Evolutionary conservation across 2,329 filamentous ascomycete genomes (phyloP), one percentile per base, ranked within the genome.

Genomic region (Aspergillus sp.): DNA sequence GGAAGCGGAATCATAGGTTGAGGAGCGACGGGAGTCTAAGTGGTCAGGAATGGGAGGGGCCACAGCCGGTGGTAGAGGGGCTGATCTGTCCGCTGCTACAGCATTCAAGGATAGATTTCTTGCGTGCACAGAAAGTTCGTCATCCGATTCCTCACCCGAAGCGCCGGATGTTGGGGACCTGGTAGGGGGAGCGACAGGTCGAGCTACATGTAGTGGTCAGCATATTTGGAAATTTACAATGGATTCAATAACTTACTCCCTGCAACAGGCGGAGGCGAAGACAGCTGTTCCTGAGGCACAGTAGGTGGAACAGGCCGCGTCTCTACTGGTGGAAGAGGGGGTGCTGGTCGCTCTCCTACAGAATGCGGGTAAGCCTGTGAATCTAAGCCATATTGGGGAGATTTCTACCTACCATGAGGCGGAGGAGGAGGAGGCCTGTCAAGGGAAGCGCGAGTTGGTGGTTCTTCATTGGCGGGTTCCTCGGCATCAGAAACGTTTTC

Each of bases 111-210:
- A 75, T 42, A 58, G 67, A 55, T 51, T 75, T 65, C 40, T 72
- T 67, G 52, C 67, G 64, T 56, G 76, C 60, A 58, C 67, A 7
- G 86, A 89, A 56, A 90, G 71, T 64, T 96, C 91, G 62, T 96
- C 90, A 56, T 94, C 90, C 35, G 90, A 93, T 62, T 86, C 88
- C 1, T 89, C 94, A 28, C 89, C 90, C 48, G 85, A 78, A 45
- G 83, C 88, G 37, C 82, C 83, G 33, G 87, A 87, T 38, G 77
- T 73, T 11, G 79, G 61, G 35, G 73, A 71, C 31, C 76, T 69
- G 33, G 78, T 73, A 33, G 72, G 72, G 30, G 73, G 72, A 39
- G 79, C 79, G 2, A 75, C 72, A 37, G 84, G 81, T 39, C 84
- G 85, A 56, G 79, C 85, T 89, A 56, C 26, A 56, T 40, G 43